Evolutionary conservation across 208 protist genomes (phyloP).

Genomic region (Vickermania spadyakhi): DNA sequence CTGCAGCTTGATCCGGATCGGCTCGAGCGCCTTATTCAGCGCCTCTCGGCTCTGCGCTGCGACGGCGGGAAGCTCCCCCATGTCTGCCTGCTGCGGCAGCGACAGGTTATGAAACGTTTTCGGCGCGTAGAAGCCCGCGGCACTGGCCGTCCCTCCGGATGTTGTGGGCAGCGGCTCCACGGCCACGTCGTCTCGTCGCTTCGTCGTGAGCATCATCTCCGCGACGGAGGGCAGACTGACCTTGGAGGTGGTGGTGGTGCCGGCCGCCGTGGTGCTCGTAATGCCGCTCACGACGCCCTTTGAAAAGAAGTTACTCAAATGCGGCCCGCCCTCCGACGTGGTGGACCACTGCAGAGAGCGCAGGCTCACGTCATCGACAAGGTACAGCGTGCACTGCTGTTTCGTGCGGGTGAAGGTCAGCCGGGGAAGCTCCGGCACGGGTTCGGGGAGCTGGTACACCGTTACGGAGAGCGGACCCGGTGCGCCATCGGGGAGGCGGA

Average conservation of each 20-base stretch:
- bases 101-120: constrained; percentile 21
- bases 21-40: constrained; percentile 37
- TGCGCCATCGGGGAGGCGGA: not conserved
- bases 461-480: not conserved
- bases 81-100: constrained; percentile 55
- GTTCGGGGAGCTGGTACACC: not conserved
- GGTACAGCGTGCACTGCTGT: not conserved
- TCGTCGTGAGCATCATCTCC: not conserved
- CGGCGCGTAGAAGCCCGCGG: too few species aligned
- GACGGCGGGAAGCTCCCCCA: constrained; percentile 32
- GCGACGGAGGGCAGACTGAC: not conserved
- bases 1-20: constrained; percentile 42
- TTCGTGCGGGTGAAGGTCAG: not conserved
- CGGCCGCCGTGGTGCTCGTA: not conserved
- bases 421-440: not conserved
- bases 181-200: not conserved
- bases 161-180: not conserved
- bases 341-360: not conserved
- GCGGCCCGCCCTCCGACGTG: too few species aligned
- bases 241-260: not conserved
- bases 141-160: too few species aligned
- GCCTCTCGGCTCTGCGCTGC: constrained; percentile 52
- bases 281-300: not conserved
- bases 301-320: too few species aligned
- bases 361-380: not conserved